A percentile compares a stretch with the other conserved stretches of the same genome.
Evolutionary conservation across 2,329 filamentous ascomycete genomes (phyloP).

Genomic region (Fusarium paranaense): DNA sequence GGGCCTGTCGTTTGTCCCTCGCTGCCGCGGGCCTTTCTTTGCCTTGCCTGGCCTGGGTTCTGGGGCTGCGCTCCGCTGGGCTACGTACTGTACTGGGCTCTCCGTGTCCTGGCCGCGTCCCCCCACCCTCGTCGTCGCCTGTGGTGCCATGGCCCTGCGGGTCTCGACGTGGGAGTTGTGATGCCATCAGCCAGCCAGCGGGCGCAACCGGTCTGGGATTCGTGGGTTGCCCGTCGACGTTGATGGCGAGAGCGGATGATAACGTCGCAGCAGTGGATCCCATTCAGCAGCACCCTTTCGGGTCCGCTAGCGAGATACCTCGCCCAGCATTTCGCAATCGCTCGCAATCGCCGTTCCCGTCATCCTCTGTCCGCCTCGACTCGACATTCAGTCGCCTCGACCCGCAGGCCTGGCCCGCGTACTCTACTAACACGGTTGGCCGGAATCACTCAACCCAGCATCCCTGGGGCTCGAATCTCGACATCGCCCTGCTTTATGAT

Average conservation of each 20-base stretch:
- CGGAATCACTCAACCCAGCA: conserved; percentile 41
- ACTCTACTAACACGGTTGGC: conserved; percentile 37
- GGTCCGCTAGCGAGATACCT: conserved; percentile 32
- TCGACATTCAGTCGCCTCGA: not conserved
- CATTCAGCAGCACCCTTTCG: conserved; percentile 16
- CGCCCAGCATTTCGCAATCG: not conserved
- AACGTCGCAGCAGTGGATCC: conserved; percentile 42
- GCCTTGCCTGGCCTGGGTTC: conserved; percentile 15
- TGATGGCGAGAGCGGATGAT: conserved; percentile 42
- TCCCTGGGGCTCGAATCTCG: conserved; percentile 45
- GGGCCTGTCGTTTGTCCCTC: not conserved
- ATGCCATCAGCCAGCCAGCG: conserved; percentile 46
- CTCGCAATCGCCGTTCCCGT: not conserved
- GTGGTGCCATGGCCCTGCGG: conserved; percentile 45
- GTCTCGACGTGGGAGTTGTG: conserved; percentile 46
- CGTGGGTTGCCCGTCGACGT: conserved; percentile 38
- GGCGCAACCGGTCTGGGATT: conserved; percentile 46
- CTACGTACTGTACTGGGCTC: conserved; percentile 8
- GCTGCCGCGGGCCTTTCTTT: conserved; percentile 10
- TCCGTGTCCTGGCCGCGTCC: conserved; percentile 21
- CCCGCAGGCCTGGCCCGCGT: conserved; percentile 19
- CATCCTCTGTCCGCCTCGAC: conserved; percentile 1
- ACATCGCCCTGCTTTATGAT: conserved; percentile 48
- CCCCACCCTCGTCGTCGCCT: conserved; percentile 37
- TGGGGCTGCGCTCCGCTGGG: not conserved